A percentile compares a stretch with the other conserved stretches of the same genome.
These are phyloP conservation scores for Ophiocordyceps camponoti-saundersi DNA, from an alignment of 2,329 filamentous ascomycete genomes.

Conservation along the genomic window DNA sequence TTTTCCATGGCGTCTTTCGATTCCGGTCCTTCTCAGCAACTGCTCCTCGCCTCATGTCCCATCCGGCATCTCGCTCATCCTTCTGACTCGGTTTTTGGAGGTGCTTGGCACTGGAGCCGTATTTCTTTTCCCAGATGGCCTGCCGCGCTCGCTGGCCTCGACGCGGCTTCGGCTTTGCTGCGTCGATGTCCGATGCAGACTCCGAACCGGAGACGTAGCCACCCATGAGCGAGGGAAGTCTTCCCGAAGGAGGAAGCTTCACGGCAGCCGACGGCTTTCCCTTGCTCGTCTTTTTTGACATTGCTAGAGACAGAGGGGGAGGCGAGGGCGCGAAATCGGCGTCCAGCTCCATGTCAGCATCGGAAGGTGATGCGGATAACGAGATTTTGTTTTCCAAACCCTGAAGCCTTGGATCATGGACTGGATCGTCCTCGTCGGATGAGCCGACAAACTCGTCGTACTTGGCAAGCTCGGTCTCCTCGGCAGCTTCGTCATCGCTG, in stretches of 20 bases:
- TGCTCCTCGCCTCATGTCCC: slow-evolving; percentile 40
- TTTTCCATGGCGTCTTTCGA: slow-evolving; percentile 33
- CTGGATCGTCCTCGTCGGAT: slow-evolving; percentile 23
- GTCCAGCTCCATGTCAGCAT: slow-evolving; percentile 10
- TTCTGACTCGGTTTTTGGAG: slow-evolving; percentile 23
- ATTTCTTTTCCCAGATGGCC: slow-evolving; percentile 69
- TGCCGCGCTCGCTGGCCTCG: slow-evolving; percentile 65
- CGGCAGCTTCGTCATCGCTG: slow-evolving; percentile 11
- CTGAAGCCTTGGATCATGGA: slow-evolving; percentile 9
- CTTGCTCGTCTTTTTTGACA: slow-evolving; percentile 6
- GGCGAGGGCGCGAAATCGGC: slow-evolving; percentile 8
- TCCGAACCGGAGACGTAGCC: slow-evolving; percentile 68
- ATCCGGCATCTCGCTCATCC: slow-evolving; percentile 28
- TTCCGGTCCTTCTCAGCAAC: slow-evolving; percentile 24
- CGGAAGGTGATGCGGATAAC: slow-evolving; percentile 15
- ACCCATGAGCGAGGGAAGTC: slow-evolving; percentile 58
- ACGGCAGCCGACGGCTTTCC: slow-evolving; percentile 4
- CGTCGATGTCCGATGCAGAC: slow-evolving; percentile 49
- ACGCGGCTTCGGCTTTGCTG: slow-evolving; percentile 49
- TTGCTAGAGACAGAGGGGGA: slow-evolving; percentile 9
- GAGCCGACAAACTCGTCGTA: slow-evolving; percentile 29
- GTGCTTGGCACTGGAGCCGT: slow-evolving; percentile 53
- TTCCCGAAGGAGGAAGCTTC: slow-evolving; percentile 27
- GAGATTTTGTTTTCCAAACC: slow-evolving; percentile 21
- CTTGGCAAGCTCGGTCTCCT: slow-evolving; percentile 19